These are phyloP conservation scores for Aspergillus sclerotioniger DNA, from an alignment of 495 filamentous ascomycete species.

Conservation along the genomic window DNA sequence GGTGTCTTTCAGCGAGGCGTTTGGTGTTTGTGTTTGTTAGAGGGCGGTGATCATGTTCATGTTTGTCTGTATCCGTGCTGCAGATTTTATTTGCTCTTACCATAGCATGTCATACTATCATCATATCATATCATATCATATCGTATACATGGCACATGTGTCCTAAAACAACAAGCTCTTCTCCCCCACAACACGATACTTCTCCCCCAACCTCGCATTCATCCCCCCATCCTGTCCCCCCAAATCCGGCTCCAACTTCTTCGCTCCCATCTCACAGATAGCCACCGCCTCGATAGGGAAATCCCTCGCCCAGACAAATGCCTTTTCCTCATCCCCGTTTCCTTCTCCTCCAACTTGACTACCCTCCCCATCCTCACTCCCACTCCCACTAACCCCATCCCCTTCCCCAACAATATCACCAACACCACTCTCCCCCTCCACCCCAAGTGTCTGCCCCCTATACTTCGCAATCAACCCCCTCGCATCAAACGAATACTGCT, in stretches of 20 bases:
- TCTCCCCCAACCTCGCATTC: conserved; percentile 39
- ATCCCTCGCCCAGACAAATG: conserved; percentile 60
- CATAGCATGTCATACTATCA: too few species aligned
- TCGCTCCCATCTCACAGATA: conserved; percentile 79
- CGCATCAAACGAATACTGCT: conserved; percentile 39
- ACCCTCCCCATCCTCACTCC: neutral
- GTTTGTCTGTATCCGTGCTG: neutral
- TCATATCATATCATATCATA: too few species aligned
- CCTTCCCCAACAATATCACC: neutral
- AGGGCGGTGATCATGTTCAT: too few species aligned
- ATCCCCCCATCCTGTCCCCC: conserved; percentile 22
- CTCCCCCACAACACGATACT: conserved; percentile 43
- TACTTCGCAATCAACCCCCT: conserved; percentile 32
- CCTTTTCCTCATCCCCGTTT: conserved; percentile 10
- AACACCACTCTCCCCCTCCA: conserved; percentile 19
- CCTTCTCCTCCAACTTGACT: neutral
- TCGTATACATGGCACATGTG: too few species aligned
- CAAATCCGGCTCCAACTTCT: conserved; percentile 43
- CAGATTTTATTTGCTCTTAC: too few species aligned
- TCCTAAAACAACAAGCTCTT: conserved; percentile 23
- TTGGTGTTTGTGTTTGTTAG: conserved; percentile 12
- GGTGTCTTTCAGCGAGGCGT: conserved; percentile 22
- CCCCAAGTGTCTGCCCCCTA: conserved; percentile 34
- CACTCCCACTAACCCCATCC: neutral
- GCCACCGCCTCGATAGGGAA: conserved; percentile 60